Percentiles rank a stretch among this genome's conserved stretches.
These are phyloP conservation scores for Phytomonas serpens DNA, from an alignment of 208 protist genomes.

Conservation along the genomic window DNA sequence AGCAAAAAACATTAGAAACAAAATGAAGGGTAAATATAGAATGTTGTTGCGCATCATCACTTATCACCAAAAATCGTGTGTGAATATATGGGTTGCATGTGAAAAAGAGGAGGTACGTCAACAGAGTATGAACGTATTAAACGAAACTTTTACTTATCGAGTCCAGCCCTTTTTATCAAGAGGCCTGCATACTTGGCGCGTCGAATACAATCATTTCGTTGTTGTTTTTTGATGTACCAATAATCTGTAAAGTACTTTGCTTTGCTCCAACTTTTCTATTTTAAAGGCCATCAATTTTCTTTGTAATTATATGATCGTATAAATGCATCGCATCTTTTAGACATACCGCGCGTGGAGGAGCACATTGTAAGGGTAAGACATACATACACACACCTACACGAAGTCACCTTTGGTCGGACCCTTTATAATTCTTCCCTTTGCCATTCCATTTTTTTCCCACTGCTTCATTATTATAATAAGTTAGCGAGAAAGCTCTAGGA, in stretches of 20 bases:
- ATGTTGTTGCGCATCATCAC: not conserved
- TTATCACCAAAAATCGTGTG: not conserved
- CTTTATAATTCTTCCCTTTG: not conserved
- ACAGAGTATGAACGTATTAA: not conserved
- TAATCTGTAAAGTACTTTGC: not conserved
- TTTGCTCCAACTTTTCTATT: not conserved
- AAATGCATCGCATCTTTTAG: not conserved
- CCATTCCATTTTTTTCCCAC: not conserved
- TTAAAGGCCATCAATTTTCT: not conserved
- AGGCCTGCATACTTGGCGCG: not conserved
- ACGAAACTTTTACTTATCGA: not conserved
- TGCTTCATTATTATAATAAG: not conserved
- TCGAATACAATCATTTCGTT: not conserved
- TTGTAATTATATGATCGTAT: not conserved
- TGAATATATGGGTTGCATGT: not conserved
- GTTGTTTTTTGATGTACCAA: not conserved
- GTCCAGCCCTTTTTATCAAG: not conserved
- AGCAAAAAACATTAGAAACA: not conserved
- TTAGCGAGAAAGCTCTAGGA: not conserved
- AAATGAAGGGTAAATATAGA: not conserved
- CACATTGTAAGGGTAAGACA: not conserved
- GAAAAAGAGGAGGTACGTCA: not conserved
- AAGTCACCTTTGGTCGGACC: not conserved
- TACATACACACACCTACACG: not conserved
- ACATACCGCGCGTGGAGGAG: not conserved